phyloP scores from a whole-genome alignment of 73 alveolate genomes.

The Uronychia setigera region DNA sequence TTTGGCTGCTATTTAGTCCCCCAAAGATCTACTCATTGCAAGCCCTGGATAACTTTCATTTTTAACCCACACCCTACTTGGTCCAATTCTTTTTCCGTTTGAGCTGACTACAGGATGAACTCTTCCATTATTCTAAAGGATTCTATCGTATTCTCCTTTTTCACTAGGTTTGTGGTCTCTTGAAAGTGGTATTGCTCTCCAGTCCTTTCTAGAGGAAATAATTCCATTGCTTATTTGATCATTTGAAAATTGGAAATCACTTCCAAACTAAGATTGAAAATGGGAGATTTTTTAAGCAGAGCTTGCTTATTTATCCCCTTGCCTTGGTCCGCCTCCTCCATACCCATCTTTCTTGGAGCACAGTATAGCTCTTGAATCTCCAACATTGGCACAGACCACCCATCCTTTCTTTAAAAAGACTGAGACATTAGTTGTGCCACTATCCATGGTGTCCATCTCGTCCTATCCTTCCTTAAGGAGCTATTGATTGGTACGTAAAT shows the following conservation, averaged over 20 bases:
- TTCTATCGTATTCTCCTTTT: conserved; percentile 35
- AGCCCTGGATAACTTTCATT: conserved; percentile 33
- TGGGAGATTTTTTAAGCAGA: too few species aligned
- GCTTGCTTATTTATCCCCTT: too few species aligned
- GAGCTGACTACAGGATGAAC: not conserved
- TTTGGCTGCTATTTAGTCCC: conserved; percentile 42
- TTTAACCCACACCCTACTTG: conserved; percentile 50
- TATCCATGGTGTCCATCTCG: not conserved
- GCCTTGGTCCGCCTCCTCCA: not conserved
- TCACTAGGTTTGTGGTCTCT: conserved; percentile 49
- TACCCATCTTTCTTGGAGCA: not conserved
- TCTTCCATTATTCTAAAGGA: conserved; percentile 18
- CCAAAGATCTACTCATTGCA: conserved; percentile 52
- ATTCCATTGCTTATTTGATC: too few species aligned
- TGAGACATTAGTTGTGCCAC: not conserved
- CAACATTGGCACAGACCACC: not conserved
- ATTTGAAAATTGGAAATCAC: too few species aligned
- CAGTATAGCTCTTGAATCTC: not conserved
- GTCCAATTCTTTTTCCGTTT: conserved; percentile 10
- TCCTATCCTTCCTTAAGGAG: not conserved
- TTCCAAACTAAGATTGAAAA: too few species aligned
- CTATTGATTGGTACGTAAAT: not conserved
- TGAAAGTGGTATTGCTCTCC: conserved; percentile 14
- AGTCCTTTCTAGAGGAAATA: too few species aligned
- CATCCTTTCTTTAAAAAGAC: not conserved